Conservation (phyloP, 2,329 filamentous ascomycete species). For the Calonectria leucothoes region DNA sequence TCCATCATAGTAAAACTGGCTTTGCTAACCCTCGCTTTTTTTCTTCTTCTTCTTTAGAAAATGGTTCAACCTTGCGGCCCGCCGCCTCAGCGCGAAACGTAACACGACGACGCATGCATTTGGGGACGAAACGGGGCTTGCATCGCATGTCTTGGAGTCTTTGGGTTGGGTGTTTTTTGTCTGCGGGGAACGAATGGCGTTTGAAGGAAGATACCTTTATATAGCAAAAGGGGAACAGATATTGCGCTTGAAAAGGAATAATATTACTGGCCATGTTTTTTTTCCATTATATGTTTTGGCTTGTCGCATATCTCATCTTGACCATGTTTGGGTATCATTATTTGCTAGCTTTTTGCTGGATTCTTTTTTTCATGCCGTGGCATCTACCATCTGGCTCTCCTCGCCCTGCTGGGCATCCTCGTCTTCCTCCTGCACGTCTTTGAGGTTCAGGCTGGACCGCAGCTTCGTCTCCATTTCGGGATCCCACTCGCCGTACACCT, state of each 20-base stretch:
- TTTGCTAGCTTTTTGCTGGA: constrained; percentile 8
- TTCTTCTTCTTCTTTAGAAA: constrained; percentile 59
- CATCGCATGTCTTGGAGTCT: constrained; percentile 6
- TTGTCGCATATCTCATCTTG: not conserved
- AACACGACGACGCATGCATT: constrained; percentile 31
- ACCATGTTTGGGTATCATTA: constrained; percentile 35
- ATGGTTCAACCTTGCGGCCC: constrained; percentile 74
- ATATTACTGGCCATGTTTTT: not conserved
- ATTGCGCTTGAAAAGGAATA: not conserved
- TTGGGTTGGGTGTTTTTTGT: constrained; percentile 13
- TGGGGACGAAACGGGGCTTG: not conserved
- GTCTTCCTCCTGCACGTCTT: constrained; percentile 40
- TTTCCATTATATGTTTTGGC: not conserved
- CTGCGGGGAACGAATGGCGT: constrained; percentile 31
- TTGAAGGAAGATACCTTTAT: constrained; percentile 39
- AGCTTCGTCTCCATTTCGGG: constrained; percentile 71
- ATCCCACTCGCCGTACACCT: constrained; percentile 66
- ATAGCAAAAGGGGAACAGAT: constrained; percentile 8
- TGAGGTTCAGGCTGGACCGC: constrained; percentile 69
- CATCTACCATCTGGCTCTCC: constrained; percentile 25
- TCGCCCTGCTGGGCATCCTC: constrained; percentile 25
- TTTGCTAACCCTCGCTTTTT: constrained; percentile 24
- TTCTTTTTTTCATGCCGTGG: constrained; percentile 9
- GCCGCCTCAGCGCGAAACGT: constrained; percentile 67
- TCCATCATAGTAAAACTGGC: not conserved